Evolutionary conservation across 805 yeast species (phyloP), one percentile per base, ranked within the genome.

Genomic region (Metschnikowia cerradonensis): DNA sequence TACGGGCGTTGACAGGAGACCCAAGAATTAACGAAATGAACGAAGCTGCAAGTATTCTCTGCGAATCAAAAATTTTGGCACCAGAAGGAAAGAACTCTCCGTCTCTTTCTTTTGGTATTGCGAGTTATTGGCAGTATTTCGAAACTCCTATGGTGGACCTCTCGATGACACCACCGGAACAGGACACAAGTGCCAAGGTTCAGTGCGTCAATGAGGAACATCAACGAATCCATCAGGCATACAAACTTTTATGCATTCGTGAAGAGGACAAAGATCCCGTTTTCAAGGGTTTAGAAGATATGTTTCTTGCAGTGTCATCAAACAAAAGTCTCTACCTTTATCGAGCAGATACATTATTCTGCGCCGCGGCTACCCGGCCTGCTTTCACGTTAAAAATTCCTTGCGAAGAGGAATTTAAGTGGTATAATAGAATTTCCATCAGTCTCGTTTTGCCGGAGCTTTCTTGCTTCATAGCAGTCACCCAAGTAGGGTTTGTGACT

Each of bases 1-100:
- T 82, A 2, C 60, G 66, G n/a, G 76, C 75, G 11, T 67, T 81
- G 47, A 67, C 74, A 2, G 86, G 85, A 2, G 80, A 82, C 49
- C 60, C 63, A 3, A 57, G 60, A 52, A 50, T 68, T 1, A 63
- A 69, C 32, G 75, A 77, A 42, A 64, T 64, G 10, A 51, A 59
- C 23, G 60, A 60, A 34, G 38, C 60, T 0, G 50, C 59, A 4
- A 59, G 65, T n/a, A 67, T 80, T 0, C 53, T 72, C 6, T 61
- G 63, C 37, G 78, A 77, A 52, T 77, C 82, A 32, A 57, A 57
- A 17, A 57, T 74, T 1, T 64, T 82, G 11, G 39, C 46, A 4
- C 17, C 45, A 10, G 34, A 23, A 11, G 23, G 34, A 6, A 32
- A 41, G 8, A 30, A 73, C 6, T 61, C 41, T 55, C 4, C 61